These are phyloP conservation scores for Bipolaris bicolor DNA, from an alignment of 2,329 filamentous ascomycete species.

Conservation along the genomic window DNA sequence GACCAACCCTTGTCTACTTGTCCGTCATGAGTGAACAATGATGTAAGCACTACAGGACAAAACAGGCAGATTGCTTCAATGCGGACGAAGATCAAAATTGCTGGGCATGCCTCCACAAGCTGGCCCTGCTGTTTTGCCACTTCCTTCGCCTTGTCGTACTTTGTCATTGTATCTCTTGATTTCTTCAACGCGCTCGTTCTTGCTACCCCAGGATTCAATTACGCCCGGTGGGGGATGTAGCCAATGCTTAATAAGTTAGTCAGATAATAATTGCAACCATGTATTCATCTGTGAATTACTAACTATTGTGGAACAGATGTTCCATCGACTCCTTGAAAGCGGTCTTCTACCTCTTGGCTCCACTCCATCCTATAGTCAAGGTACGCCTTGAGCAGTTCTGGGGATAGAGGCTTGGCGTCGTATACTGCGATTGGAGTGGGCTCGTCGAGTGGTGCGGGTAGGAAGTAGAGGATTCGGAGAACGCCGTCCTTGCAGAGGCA, in stretches of 20 bases:
- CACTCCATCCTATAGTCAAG: slow-evolving; percentile 3
- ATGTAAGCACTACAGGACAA: no score
- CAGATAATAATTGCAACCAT: neutral
- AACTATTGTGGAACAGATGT: slow-evolving; percentile 6
- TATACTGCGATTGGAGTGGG: slow-evolving; percentile 5
- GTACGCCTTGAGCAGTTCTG: slow-evolving; percentile 7
- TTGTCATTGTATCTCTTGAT: neutral
- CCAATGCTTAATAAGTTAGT: slow-evolving; percentile 4
- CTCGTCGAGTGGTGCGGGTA: slow-evolving; percentile 2
- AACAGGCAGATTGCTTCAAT: no score
- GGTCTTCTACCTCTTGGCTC: slow-evolving; percentile 2
- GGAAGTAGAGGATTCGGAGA: slow-evolving; percentile 1
- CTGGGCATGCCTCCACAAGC: no score
- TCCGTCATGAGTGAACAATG: no score
- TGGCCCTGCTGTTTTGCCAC: no score
- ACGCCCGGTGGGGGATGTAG: slow-evolving; percentile 1
- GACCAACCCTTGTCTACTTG: no score
- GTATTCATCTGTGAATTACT: neutral
- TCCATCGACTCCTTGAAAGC: slow-evolving; percentile 9
- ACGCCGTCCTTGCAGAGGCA: slow-evolving; percentile 3
- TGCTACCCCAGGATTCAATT: neutral
- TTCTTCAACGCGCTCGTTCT: slow-evolving; percentile 7
- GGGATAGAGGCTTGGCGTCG: slow-evolving; percentile 8
- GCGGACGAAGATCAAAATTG: no score
- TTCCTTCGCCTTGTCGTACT: neutral